Percentiles rank a stretch among this genome's conserved stretches.
These are phyloP conservation scores for Quercus engelmannii DNA, from an alignment of 306 rosid species.

Conservation along the genomic window DNA sequence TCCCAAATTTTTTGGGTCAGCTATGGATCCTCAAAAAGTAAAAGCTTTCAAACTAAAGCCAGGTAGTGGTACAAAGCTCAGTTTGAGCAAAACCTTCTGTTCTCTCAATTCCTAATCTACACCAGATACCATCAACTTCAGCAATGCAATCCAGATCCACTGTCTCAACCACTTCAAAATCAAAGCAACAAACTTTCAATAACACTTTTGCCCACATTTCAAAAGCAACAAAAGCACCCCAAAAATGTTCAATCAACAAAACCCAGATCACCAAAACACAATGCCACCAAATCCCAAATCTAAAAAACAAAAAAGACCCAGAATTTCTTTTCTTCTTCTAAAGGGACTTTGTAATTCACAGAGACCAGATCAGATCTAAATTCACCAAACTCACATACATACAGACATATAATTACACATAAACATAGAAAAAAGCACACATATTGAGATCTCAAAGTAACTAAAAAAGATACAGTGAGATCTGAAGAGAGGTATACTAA, in stretches of 20 bases:
- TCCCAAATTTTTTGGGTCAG: no score
- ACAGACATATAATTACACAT: not conserved
- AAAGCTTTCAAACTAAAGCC: not conserved
- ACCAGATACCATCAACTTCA: not conserved
- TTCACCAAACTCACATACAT: slow-evolving; percentile 2
- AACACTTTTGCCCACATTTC: not conserved
- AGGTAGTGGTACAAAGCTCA: not conserved
- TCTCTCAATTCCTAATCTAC: not conserved
- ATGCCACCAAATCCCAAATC: not conserved
- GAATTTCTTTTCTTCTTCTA: no score
- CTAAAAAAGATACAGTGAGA: not conserved
- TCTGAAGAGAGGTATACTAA: not conserved
- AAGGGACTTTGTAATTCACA: not conserved
- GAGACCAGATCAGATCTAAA: slow-evolving; percentile 34
- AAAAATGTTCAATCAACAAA: not conserved
- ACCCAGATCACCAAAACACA: not conserved
- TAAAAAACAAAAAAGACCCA: not conserved
- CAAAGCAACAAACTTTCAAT: not conserved
- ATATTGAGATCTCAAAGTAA: no score
- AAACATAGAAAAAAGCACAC: no score
- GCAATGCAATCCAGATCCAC: not conserved
- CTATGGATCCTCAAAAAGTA: not conserved
- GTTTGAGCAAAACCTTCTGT: not conserved
- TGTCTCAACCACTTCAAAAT: not conserved
- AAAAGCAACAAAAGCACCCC: not conserved